These are phyloP conservation scores for Penicillium canariense DNA, from an alignment of 495 filamentous ascomycete species.

Conservation along the genomic window DNA sequence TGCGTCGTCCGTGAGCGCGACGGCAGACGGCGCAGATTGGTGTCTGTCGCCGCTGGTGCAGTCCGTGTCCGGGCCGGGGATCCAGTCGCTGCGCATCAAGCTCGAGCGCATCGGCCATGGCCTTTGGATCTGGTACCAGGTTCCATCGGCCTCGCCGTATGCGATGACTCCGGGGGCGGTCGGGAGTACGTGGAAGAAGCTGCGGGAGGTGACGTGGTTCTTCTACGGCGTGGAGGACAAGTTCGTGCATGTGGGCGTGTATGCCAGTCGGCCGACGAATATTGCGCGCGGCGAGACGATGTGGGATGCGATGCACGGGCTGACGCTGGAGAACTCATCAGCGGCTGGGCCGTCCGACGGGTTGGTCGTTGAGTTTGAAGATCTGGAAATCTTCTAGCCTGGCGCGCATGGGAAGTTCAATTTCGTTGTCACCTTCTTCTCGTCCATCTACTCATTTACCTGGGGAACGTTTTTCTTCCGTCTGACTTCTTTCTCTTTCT, in stretches of 20 bases:
- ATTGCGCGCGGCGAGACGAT: slow-evolving; percentile 33
- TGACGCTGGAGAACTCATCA: slow-evolving; percentile 23
- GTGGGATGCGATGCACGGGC: slow-evolving; percentile 47
- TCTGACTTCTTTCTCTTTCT: background rate
- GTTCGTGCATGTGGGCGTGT: slow-evolving; percentile 54
- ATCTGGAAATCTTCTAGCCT: slow-evolving; percentile 52
- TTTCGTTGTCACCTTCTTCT: slow-evolving; percentile 2
- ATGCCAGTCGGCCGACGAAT: slow-evolving; percentile 53
- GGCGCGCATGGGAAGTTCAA: background rate
- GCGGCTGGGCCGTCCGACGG: slow-evolving; percentile 34
- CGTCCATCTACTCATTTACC: slow-evolving; percentile 3
- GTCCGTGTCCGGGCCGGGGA: slow-evolving; percentile 15
- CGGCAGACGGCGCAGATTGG: slow-evolving; percentile 57
- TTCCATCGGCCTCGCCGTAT: slow-evolving; percentile 37
- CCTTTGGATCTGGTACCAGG: slow-evolving; percentile 59
- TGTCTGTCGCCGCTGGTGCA: slow-evolving; percentile 47
- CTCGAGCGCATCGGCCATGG: slow-evolving; percentile 56
- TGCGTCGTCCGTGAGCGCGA: slow-evolving; percentile 55
- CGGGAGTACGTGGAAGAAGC: slow-evolving; percentile 53
- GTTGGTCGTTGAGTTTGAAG: slow-evolving; percentile 57
- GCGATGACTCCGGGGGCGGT: slow-evolving; percentile 38
- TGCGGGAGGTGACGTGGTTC: slow-evolving; percentile 59
- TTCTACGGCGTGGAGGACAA: slow-evolving; percentile 61
- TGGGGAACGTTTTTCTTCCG: background rate
- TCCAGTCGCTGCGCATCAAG: slow-evolving; percentile 53